Base-by-base conservation (phyloP, 2,329 filamentous ascomycete genomes). In the Periglandula ipomoeae region DNA sequence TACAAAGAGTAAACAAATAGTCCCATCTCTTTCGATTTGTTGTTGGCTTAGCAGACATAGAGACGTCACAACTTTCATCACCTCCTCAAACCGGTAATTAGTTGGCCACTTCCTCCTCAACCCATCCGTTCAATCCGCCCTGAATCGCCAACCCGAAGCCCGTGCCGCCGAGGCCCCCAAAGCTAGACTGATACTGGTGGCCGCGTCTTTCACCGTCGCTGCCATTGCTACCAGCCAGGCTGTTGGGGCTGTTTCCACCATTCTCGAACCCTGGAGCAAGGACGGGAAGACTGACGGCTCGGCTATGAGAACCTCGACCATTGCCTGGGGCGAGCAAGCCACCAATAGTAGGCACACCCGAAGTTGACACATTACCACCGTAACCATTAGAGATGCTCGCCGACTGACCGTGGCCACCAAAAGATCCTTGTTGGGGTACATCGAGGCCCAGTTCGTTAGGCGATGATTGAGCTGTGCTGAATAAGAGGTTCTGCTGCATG, bases 261-360 rank as follows among this genome's bases (percentile, higher is more conserved):
- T 82, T 82, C 64, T 82, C 78, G 48, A 81, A 79, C 15, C 77
- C 78, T 17, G 80, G 79, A 0, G 79, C 81, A 47, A 85, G 75
- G 5, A 78, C 81, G 1, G 93, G 93, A 60, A 98, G 72, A 64
- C 89, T 95, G 51, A 96, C 89, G 30, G 93, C 89, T 34, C 93
- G 84, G 61, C 81, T 91, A 66, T 84, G 81, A 53, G 79, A 78
- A 27, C 75, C 71, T 30, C 81, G 75, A 13, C 70, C 64, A 48
- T 79, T 83, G 46, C 80, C 81, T 2, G 87, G 87, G 3, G 87
- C 85, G 45, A 93, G 76, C 34, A 94, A 78, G 7, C 87, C 85
- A 39, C 85, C 85, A 52, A 90, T 84, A 1, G 83, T 87, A 2
- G 84, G 82, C 2, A 85, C 72, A 32, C 76, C 79, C 22, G 76